Conservation (phyloP, 2,329 filamentous ascomycete genomes). For the Xylaria sp. region DNA sequence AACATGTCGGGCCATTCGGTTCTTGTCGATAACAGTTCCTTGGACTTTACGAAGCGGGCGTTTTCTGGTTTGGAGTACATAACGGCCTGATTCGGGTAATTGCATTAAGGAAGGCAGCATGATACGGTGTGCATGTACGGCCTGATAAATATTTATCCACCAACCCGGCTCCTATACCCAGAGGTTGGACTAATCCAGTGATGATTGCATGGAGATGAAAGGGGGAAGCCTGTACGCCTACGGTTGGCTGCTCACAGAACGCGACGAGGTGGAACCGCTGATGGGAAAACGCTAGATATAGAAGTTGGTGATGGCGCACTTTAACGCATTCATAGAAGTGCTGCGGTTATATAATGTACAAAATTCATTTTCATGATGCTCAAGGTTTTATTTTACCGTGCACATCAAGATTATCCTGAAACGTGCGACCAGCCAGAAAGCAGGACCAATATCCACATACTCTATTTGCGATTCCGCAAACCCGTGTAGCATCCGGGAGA, state of each 20-base stretch:
- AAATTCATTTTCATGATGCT: slow-evolving; percentile 7
- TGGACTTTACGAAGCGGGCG: slow-evolving; percentile 40
- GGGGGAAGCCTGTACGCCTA: slow-evolving; percentile 1
- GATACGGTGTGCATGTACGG: slow-evolving; percentile 25
- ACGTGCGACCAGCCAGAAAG: not conserved
- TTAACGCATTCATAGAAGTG: slow-evolving; percentile 4
- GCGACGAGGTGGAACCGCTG: not conserved
- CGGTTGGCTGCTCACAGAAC: not conserved
- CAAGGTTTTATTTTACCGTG: not conserved
- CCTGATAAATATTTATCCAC: slow-evolving; percentile 19
- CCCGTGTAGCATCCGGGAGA: too few species aligned
- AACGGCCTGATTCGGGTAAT: slow-evolving; percentile 33
- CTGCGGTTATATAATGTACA: slow-evolving; percentile 28
- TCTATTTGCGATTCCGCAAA: not conserved
- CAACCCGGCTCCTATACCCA: slow-evolving; percentile 8
- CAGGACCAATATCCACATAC: not conserved
- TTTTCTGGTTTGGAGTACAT: slow-evolving; percentile 41
- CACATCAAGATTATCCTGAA: not conserved
- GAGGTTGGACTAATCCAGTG: slow-evolving; percentile 31
- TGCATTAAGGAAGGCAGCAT: slow-evolving; percentile 34
- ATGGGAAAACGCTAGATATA: slow-evolving; percentile 23
- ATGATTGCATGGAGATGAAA: slow-evolving; percentile 25
- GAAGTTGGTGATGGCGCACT: slow-evolving; percentile 19
- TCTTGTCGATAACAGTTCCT: slow-evolving; percentile 39
- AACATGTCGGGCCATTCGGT: slow-evolving; percentile 20